phyloP scores from a whole-genome alignment of 2,329 filamentous ascomycete species.

The Cercospora sp. region DNA sequence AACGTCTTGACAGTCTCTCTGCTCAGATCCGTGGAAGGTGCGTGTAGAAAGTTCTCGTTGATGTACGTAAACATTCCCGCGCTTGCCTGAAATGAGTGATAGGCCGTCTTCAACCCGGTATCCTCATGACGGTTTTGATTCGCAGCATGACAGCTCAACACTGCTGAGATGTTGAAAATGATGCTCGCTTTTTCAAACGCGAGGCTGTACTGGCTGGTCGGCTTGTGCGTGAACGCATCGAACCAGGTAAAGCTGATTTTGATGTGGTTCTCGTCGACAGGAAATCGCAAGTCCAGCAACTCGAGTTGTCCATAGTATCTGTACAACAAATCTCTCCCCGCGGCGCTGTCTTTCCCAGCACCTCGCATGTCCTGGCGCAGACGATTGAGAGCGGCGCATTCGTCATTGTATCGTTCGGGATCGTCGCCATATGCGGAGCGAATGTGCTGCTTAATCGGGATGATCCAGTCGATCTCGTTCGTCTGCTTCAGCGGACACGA shows the following conservation, averaged over 20 bases:
- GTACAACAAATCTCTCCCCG: slow-evolving; percentile 89
- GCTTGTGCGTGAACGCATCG: slow-evolving; percentile 98
- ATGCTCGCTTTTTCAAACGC: slow-evolving; percentile 99
- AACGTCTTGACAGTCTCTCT: slow-evolving; percentile 93
- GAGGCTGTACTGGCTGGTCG: slow-evolving; percentile 94
- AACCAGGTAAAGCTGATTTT: slow-evolving; percentile 99
- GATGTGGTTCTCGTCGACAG: slow-evolving; percentile 97
- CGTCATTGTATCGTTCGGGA: slow-evolving; percentile 90
- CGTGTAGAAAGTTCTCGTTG: slow-evolving; percentile 98
- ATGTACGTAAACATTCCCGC: slow-evolving; percentile 99
- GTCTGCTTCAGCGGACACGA: slow-evolving; percentile 89
- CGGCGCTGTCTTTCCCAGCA: slow-evolving; percentile 92
- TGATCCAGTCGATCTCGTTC: slow-evolving; percentile 97
- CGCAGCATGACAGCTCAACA: slow-evolving; percentile 92
- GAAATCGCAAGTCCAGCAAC: slow-evolving; percentile 88
- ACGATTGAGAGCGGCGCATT: slow-evolving; percentile 91
- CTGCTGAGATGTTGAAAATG: slow-evolving; percentile 98
- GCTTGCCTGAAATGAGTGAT: slow-evolving; percentile 96
- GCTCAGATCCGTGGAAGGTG: slow-evolving; percentile 92
- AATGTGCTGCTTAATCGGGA: slow-evolving; percentile 90
- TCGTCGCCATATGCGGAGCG: slow-evolving; percentile 93
- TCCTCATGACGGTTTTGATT: slow-evolving; percentile 91
- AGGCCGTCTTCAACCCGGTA: slow-evolving; percentile 88
- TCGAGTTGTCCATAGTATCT: slow-evolving; percentile 98
- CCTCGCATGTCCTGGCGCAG: slow-evolving; percentile 98